phyloP scores from a whole-genome alignment of 129 eudicot genomes.

The Heracleum sosnowskyi region DNA sequence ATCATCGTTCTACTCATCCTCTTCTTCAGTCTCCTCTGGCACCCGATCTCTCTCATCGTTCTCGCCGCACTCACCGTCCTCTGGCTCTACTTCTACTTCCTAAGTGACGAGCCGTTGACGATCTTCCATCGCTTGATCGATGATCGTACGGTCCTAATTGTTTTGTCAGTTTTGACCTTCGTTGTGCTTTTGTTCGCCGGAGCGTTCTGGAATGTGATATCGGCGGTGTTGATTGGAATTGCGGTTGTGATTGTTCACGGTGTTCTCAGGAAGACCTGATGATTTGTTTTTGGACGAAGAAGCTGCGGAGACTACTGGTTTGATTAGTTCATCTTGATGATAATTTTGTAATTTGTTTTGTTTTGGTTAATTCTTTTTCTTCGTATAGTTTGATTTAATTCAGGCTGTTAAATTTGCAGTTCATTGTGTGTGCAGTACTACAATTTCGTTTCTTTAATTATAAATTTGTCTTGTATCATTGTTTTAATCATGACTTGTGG shows the following conservation, averaged over 20 bases:
- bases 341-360: neutral
- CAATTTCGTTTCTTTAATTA: no score
- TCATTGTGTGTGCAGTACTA: neutral
- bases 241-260: slow-evolving; percentile 50
- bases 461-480: neutral
- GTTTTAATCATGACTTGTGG: neutral
- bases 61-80: slow-evolving; percentile 46
- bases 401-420: neutral
- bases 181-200: slow-evolving; percentile 35
- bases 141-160: slow-evolving; percentile 32
- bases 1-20: slow-evolving; percentile 28
- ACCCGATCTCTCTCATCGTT: slow-evolving; percentile 51
- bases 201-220: slow-evolving; percentile 38
- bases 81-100: slow-evolving; percentile 70
- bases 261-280: slow-evolving; percentile 58
- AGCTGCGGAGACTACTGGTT: slow-evolving; percentile 35
- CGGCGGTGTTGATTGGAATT: slow-evolving; percentile 35
- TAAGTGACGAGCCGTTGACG: slow-evolving; percentile 55
- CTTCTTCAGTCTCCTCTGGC: slow-evolving; percentile 40
- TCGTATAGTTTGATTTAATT: neutral
- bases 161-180: slow-evolving; percentile 31
- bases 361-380: neutral
- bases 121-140: slow-evolving; percentile 33
- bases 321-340: slow-evolving; percentile 25
- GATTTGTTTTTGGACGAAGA: slow-evolving; percentile 58